Evolutionary conservation across 306 rosid species (phyloP).

Genomic region (Gastrolobium villosum): DNA sequence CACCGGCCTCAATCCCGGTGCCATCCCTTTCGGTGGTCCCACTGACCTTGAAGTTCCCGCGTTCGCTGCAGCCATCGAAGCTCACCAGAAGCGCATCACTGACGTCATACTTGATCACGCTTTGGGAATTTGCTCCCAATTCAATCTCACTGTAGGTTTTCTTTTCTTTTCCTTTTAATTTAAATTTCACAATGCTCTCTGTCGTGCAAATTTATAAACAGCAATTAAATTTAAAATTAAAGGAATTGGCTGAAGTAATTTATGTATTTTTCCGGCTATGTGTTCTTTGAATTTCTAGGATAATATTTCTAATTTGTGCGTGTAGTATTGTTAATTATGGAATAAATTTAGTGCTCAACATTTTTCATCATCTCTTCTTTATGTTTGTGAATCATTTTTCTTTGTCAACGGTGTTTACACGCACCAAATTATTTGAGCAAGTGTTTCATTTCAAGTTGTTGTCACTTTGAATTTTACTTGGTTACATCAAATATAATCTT

Average conservation of each 20-base stretch:
- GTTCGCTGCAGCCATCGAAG: slow-evolving; percentile 87
- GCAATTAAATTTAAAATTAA: too few relatives aligned
- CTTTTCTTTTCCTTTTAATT: background rate
- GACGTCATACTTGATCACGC: slow-evolving; percentile 74
- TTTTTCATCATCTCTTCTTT: background rate
- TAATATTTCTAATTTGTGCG: background rate
- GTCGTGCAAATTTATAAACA: too few relatives aligned
- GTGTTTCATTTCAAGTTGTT: slow-evolving; percentile 15
- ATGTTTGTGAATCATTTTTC: background rate
- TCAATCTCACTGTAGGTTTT: slow-evolving; percentile 58
- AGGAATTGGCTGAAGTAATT: too few relatives aligned
- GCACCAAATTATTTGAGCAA: too few relatives aligned
- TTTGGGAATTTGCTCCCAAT: slow-evolving; percentile 67
- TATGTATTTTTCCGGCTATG: too few relatives aligned
- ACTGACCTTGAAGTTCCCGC: slow-evolving; percentile 91
- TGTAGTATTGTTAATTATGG: background rate
- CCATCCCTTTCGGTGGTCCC: slow-evolving; percentile 91
- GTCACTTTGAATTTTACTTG: background rate
- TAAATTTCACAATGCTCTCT: background rate
- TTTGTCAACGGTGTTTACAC: background rate
- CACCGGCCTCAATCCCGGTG: slow-evolving; percentile 76
- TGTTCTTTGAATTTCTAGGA: background rate
- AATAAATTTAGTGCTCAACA: background rate
- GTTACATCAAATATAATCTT: too few relatives aligned
- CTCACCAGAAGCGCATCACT: slow-evolving; percentile 90